These are phyloP conservation scores for Maudiozyma turicensis DNA, from an alignment of 805 yeast species.

Conservation along the genomic window DNA sequence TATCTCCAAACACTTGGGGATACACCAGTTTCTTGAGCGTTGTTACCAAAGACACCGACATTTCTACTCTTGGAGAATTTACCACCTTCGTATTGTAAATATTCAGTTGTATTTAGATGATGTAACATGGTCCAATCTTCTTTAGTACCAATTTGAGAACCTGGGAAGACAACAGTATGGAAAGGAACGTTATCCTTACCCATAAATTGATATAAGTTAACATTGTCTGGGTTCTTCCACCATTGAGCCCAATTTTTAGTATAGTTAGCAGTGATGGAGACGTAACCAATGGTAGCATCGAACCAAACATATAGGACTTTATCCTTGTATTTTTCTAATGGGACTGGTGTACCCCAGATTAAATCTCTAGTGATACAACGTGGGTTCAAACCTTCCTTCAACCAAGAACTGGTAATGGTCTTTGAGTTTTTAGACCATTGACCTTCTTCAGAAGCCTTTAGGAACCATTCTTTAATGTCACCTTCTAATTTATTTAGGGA, in stretches of 20 bases:
- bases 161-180: slow-evolving; percentile 97
- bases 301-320: slow-evolving; percentile 97
- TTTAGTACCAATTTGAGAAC: slow-evolving; percentile 76
- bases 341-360: slow-evolving; percentile 97
- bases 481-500: slow-evolving; percentile 77
- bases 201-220: slow-evolving; percentile 88
- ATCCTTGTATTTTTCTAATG: slow-evolving; percentile 69
- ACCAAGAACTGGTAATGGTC: slow-evolving; percentile 84
- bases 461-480: slow-evolving; percentile 62
- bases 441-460: slow-evolving; percentile 56
- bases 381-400: slow-evolving; percentile 82
- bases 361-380: slow-evolving; percentile 96
- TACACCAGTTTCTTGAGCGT: slow-evolving; percentile 85
- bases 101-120: slow-evolving; percentile 88
- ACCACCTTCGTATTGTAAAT: slow-evolving; percentile 93
- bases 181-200: slow-evolving; percentile 98
- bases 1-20: slow-evolving; percentile 95
- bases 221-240: slow-evolving; percentile 89
- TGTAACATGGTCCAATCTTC: slow-evolving; percentile 85
- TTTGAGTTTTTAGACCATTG: slow-evolving; percentile 86
- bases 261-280: slow-evolving; percentile 91
- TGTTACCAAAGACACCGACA: slow-evolving; percentile 94
- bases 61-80: slow-evolving; percentile 94
- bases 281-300: slow-evolving; percentile 93
- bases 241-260: slow-evolving; percentile 73